A percentile compares a stretch with the other conserved stretches of the same genome.
These are phyloP conservation scores for Parathielavia appendiculata DNA, from an alignment of 495 filamentous ascomycete genomes.

Conservation along the genomic window DNA sequence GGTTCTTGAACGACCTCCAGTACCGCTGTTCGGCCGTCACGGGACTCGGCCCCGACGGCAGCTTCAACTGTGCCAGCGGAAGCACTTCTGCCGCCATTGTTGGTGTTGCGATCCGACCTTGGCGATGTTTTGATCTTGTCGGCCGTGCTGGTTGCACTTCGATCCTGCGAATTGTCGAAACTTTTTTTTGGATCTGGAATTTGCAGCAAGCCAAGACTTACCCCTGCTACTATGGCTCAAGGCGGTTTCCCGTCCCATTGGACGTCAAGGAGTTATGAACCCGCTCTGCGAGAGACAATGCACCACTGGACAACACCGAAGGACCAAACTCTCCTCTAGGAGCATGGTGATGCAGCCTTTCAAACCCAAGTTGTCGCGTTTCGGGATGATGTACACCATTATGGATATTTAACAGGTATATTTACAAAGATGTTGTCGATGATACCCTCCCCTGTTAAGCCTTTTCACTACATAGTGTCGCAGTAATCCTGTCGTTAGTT, in stretches of 20 bases:
- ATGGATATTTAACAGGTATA: no score
- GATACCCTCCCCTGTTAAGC: no score
- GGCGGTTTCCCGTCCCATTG: background rate
- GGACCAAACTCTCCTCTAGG: no score
- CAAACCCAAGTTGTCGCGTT: no score
- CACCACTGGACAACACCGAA: no score
- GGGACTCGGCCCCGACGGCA: constrained; percentile 65
- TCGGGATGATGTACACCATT: no score
- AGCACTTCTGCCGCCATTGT: constrained; percentile 90
- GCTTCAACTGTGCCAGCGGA: constrained; percentile 75
- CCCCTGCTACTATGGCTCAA: background rate
- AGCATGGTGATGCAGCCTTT: no score
- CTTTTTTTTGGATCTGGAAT: constrained; percentile 10
- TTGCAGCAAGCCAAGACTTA: background rate
- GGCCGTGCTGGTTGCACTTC: background rate
- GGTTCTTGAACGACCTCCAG: constrained; percentile 86
- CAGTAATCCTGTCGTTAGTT: no score
- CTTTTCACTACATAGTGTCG: no score
- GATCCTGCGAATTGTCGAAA: constrained; percentile 7
- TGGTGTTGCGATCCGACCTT: constrained; percentile 7
- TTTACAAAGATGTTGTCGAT: no score
- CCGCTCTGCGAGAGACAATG: no score
- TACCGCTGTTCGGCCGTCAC: constrained; percentile 87
- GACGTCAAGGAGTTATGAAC: background rate
- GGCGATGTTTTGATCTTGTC: constrained; percentile 4